Evolutionary conservation across 352 stramenopile genomes (phyloP).

Genomic region (Pythium phragmitis): DNA sequence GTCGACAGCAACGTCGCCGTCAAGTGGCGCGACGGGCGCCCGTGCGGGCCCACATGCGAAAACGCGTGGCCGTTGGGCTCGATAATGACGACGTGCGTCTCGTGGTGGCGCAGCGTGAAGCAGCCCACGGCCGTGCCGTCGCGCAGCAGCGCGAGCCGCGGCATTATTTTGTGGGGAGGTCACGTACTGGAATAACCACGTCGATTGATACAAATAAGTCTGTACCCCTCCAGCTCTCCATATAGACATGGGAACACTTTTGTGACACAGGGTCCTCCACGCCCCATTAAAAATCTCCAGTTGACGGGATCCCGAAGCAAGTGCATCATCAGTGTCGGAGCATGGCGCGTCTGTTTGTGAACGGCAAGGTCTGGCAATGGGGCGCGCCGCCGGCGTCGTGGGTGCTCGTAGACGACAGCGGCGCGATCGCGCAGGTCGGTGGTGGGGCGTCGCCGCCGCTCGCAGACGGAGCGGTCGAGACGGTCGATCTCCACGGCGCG

Average conservation of each 20-base stretch:
- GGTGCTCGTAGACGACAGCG: conserved; percentile 60
- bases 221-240: neutral
- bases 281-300: conserved; percentile 11
- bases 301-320: conserved; percentile 6
- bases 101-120: conserved; percentile 45
- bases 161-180: neutral
- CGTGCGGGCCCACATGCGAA: conserved; percentile 50
- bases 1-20: conserved; percentile 50
- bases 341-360: conserved; percentile 38
- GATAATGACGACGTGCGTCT: conserved; percentile 61
- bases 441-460: conserved; percentile 15
- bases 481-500: conserved; percentile 47
- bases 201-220: neutral
- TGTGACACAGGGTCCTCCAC: neutral
- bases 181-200: neutral
- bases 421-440: conserved; percentile 41
- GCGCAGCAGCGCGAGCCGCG: conserved; percentile 44
- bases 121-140: conserved; percentile 48
- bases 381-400: conserved; percentile 35
- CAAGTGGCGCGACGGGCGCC: conserved; percentile 51
- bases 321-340: neutral
- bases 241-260: neutral
- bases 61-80: conserved; percentile 60
- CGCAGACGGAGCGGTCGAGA: conserved; percentile 14
- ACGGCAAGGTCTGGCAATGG: conserved; percentile 79